Percentiles rank a stretch among this genome's conserved stretches.
These are phyloP conservation scores for Diplodia intermedia DNA, from an alignment of 2,329 filamentous ascomycete genomes.

Conservation along the genomic window DNA sequence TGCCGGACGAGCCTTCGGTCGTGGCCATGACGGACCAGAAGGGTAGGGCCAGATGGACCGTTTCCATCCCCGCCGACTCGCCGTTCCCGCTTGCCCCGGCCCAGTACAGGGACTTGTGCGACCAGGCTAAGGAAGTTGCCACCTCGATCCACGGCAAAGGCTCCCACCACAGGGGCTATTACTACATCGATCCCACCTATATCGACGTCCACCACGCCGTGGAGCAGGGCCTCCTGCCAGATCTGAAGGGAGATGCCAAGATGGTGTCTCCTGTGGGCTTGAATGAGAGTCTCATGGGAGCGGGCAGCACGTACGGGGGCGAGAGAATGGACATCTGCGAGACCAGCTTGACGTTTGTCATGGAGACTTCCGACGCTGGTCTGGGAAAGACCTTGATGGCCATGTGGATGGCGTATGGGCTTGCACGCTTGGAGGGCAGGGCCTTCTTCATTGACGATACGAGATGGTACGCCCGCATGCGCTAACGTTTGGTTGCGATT, in stretches of 20 bases:
- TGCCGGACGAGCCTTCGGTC: constrained; percentile 77
- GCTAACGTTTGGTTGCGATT: background rate
- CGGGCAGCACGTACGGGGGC: constrained; percentile 26
- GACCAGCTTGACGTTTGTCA: constrained; percentile 75
- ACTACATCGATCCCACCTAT: constrained; percentile 70
- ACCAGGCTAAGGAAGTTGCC: constrained; percentile 70
- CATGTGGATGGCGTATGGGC: constrained; percentile 82
- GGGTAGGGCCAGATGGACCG: constrained; percentile 76
- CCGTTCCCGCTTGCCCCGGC: constrained; percentile 70
- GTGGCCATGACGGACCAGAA: constrained; percentile 71
- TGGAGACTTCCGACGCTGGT: constrained; percentile 77
- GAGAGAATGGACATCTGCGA: constrained; percentile 66
- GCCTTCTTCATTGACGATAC: constrained; percentile 87
- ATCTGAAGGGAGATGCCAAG: constrained; percentile 41
- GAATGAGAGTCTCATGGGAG: constrained; percentile 34
- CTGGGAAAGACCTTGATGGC: constrained; percentile 78
- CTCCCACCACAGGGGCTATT: constrained; percentile 60
- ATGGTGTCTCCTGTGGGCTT: constrained; percentile 39
- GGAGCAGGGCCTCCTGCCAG: constrained; percentile 65
- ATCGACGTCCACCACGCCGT: constrained; percentile 78
- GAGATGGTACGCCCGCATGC: constrained; percentile 62
- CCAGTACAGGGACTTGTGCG: constrained; percentile 74
- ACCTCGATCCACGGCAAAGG: constrained; percentile 41
- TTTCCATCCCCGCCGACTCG: constrained; percentile 73
- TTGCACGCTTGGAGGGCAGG: constrained; percentile 75